Evolutionary conservation across 768 basidiomycete species (phyloP).

Genomic region (Termitomyces sp.): DNA sequence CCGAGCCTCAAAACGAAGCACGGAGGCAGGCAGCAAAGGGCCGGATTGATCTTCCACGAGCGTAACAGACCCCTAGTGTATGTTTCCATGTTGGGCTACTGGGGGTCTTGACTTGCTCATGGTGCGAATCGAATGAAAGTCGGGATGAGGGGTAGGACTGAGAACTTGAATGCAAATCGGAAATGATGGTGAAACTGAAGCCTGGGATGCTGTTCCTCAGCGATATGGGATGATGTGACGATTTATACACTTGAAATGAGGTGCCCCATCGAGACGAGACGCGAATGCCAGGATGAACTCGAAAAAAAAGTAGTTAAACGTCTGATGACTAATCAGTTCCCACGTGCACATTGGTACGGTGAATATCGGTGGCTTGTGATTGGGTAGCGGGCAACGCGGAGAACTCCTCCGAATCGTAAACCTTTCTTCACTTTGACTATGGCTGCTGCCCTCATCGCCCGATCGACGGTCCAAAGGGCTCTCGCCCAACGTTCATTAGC

Average conservation of each 20-base stretch:
- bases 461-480: conserved; percentile 41
- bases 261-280: too few species aligned
- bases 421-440: conserved; percentile 26
- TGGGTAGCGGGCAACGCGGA: conserved; percentile 6
- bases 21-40: conserved; percentile 34
- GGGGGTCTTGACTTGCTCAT: conserved; percentile 66
- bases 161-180: rapidly evolving
- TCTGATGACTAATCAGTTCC: conserved; percentile 9
- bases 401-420: conserved; percentile 1
- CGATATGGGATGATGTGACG: neutral
- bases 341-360: conserved; percentile 8
- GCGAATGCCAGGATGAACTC: neutral
- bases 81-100: conserved; percentile 24
- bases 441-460: conserved; percentile 45
- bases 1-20: conserved; percentile 52
- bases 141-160: neutral
- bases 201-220: neutral
- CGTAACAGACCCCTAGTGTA: conserved; percentile 64
- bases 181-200: too few species aligned
- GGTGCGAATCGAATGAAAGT: conserved; percentile 16
- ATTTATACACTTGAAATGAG: neutral
- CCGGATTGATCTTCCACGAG: conserved; percentile 56
- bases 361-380: conserved; percentile 14
- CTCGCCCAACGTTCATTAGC: conserved; percentile 36
- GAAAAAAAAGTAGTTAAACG: neutral